Base-by-base conservation (phyloP, 2,329 filamentous ascomycete species). In the Nannizziopsis arthrosporioides region DNA sequence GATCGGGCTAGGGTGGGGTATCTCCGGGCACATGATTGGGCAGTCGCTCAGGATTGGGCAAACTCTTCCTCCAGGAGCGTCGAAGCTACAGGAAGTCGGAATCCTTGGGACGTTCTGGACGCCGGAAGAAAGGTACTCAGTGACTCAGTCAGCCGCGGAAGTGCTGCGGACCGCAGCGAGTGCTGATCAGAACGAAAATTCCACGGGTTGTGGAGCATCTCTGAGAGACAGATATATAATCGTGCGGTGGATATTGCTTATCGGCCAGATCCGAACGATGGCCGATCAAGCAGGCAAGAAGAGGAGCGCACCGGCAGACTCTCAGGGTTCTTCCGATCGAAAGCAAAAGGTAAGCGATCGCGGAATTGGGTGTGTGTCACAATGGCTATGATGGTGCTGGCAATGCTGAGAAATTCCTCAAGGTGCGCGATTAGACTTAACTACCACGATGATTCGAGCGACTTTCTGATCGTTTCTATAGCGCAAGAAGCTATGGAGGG, bases 331-430 rank as follows among this genome's bases (percentile, higher is more conserved):
- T 39, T 56, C 57, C 32, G 53, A 57, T 35, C 65, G 65, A 55
- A 62, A 56, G 49, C 57, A 58, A 55, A 66, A 64, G 60, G 64
- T 65, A 37, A 36, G 58, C 48, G 30, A 17, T 19, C 40, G 9
- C 18, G 35, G 15, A 19, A 8, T 17, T 42, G 12, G 1, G 18
- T 14, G 2, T 27, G 2, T 35, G 11, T 1, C 30, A 41, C 17
- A 1, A 19, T 27, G 27, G n/a, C 37, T 42, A 11, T 17, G n/a
- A 11, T 31, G 18, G 32, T 35, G 34, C 7, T 15, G 22, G 32
- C 22, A 39, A 10, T 36, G 9, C 11, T 15, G 15, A 36, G 34
- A 41, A 27, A 31, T 22, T 11, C 1, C 19, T n/a, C 12, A 40
- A 34, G 27, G 15, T 31, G 19, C 22, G 19, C 36, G 14, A n/a